phyloP scores from a whole-genome alignment of 2,329 filamentous ascomycete genomes.

The Pseudogymnoascus sp. region DNA sequence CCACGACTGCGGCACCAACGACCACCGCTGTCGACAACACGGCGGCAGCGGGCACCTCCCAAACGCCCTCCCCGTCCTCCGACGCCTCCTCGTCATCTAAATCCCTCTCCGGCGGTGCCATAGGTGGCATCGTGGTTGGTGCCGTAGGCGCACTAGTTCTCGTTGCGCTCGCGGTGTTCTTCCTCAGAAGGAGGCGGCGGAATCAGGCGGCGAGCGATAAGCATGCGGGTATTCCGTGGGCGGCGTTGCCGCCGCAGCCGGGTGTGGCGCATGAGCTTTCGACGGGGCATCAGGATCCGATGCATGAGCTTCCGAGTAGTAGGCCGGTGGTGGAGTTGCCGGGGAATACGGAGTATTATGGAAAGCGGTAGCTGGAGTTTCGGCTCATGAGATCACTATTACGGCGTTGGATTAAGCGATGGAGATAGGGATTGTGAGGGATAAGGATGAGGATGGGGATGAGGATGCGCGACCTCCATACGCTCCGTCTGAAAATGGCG shows the following conservation, averaged over 20 bases:
- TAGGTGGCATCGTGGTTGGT: conserved; percentile 1
- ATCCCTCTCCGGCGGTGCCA: conserved; percentile 6
- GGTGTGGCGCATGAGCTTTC: neutral
- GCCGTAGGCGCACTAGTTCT: neutral
- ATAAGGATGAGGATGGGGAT: neutral
- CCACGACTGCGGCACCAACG: neutral
- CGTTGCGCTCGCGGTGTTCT: neutral
- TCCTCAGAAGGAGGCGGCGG: conserved; percentile 8
- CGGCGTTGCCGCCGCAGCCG: neutral
- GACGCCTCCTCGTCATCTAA: neutral
- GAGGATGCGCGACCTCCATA: neutral
- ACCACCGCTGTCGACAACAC: neutral
- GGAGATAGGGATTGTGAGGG: neutral
- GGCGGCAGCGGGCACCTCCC: neutral
- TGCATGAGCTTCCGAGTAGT: neutral
- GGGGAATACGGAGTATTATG: neutral
- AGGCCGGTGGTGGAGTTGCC: neutral
- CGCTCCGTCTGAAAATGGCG: neutral
- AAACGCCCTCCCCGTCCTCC: neutral
- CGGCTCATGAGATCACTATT: neutral
- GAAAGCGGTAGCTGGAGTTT: neutral
- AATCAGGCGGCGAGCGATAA: neutral
- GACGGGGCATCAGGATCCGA: neutral
- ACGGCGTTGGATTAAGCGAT: neutral
- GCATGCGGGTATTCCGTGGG: neutral